Base-by-base conservation (phyloP, 2,329 filamentous ascomycete genomes). In the Penicillium sp. region DNA sequence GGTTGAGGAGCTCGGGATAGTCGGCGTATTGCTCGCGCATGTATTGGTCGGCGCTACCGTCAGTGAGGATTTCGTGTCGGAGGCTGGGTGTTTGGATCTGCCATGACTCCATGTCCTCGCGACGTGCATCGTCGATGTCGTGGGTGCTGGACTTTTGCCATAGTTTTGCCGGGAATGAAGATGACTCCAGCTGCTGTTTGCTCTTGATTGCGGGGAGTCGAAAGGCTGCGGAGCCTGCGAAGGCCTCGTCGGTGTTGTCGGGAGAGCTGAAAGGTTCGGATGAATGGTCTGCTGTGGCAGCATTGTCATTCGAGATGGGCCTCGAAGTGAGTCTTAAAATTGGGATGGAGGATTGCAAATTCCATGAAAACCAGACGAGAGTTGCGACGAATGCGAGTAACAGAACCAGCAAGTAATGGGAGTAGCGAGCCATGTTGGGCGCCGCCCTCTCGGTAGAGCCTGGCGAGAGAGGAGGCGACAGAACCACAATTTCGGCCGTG, bases 1-100 rank as follows among this genome's bases (percentile, higher is more conserved):
- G 58, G 5, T 66, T 52, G 13, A 71, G 54, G 28, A 73, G 60
- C 6, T 70, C 65, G 2, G 68, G 66, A 42, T 63, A 66, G 24
- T 59, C 51, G 4, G 59, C 40, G 46, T 64, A 74, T 8, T 63
- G 47, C 1, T 61, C 59, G 6, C 52, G 53, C 1, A 72, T 67
- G 42, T 66, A 72, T 0, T 50, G 47, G 13, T 66, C 61, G 23
- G 55, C 54, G 31, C 51, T 47, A 4, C 49, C 54, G 23, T 70
- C 68, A 3, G 61, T 67, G 28, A 70, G 49, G 28, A 68, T 56
- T 18, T 64, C 61, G 10, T 58, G 56, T 31, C 57, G 50, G 31
- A 67, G 62, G n/a, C 29, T 23, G 8, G 65, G 62, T 42, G 68
- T 69, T 13, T 40, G 44, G 1, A 54, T 45, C 16, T 59, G 56